phyloP scores from a whole-genome alignment of 1,139 yeast species.

The Nakaseomyces bracarensis region DNA sequence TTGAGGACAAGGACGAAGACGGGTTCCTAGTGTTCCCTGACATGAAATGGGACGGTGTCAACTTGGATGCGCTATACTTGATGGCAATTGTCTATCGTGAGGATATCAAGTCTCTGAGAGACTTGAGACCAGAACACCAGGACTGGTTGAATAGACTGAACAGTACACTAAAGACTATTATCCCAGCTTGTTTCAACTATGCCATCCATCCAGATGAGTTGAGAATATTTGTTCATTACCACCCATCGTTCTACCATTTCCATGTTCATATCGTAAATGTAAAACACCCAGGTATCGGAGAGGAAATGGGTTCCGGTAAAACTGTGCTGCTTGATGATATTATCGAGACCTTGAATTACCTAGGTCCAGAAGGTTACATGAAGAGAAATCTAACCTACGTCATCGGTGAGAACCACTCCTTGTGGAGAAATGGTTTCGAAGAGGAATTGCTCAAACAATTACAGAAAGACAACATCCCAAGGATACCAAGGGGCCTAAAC shows the following conservation, averaged over 20 bases:
- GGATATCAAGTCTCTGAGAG: slow-evolving; percentile 72
- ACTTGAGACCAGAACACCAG: slow-evolving; percentile 52
- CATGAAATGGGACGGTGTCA: slow-evolving; percentile 88
- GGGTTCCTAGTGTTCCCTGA: slow-evolving; percentile 66
- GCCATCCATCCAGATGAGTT: slow-evolving; percentile 38
- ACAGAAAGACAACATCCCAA: slow-evolving; percentile 26
- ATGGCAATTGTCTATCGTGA: slow-evolving; percentile 67
- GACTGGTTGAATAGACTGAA: slow-evolving; percentile 46
- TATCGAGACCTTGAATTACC: slow-evolving; percentile 54
- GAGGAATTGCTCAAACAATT: slow-evolving; percentile 23
- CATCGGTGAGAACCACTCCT: slow-evolving; percentile 69
- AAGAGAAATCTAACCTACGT: slow-evolving; percentile 46
- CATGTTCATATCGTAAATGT: slow-evolving; percentile 86
- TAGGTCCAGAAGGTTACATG: slow-evolving; percentile 46
- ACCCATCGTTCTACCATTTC: slow-evolving; percentile 92
- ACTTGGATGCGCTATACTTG: slow-evolving; percentile 62
- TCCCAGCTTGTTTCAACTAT: slow-evolving; percentile 41
- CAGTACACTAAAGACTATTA: slow-evolving; percentile 39
- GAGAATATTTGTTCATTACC: slow-evolving; percentile 78
- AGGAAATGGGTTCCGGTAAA: slow-evolving; percentile 66
- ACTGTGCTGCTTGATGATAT: slow-evolving; percentile 77
- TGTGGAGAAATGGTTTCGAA: slow-evolving; percentile 44
- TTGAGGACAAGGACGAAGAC: slow-evolving; percentile 35
- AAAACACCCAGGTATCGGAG: slow-evolving; percentile 63
- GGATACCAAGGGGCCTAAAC: slow-evolving; percentile 5